These are phyloP conservation scores for Trametes polyzona DNA, from an alignment of 1,284 basidiomycete species.

Conservation along the genomic window DNA sequence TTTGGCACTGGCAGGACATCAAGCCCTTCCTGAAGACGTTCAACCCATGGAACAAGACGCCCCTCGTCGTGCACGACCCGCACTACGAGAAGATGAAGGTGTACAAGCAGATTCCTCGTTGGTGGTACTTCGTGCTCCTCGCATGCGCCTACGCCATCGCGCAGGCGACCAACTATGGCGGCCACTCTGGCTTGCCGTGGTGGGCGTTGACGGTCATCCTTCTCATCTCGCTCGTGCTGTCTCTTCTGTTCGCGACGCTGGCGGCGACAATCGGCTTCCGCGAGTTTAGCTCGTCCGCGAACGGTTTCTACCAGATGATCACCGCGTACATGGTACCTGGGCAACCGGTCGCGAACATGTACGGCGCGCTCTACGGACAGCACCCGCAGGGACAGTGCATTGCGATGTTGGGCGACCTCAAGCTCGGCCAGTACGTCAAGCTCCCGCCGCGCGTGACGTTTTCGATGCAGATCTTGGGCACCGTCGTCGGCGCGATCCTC, in stretches of 20 bases:
- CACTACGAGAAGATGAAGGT: slow-evolving; percentile 63
- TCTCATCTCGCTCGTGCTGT: slow-evolving; percentile 57
- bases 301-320: slow-evolving; percentile 39
- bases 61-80: slow-evolving; percentile 32
- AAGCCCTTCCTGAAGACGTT: slow-evolving; percentile 36
- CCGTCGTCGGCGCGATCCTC: slow-evolving; percentile 42
- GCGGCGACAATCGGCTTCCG: slow-evolving; percentile 54
- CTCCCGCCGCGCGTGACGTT: slow-evolving; percentile 67
- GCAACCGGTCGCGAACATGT: slow-evolving; percentile 54
- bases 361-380: slow-evolving; percentile 52
- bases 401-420: slow-evolving; percentile 51
- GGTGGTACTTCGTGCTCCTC: slow-evolving; percentile 60
- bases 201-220: slow-evolving; percentile 50
- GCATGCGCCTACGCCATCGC: slow-evolving; percentile 50
- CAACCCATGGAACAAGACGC: slow-evolving; percentile 36
- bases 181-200: slow-evolving; percentile 56
- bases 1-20: slow-evolving; percentile 45
- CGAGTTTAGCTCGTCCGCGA: slow-evolving; percentile 34
- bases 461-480: slow-evolving; percentile 57
- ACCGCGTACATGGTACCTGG: slow-evolving; percentile 47
- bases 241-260: slow-evolving; percentile 47
- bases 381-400: slow-evolving; percentile 46
- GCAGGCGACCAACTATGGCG: slow-evolving; percentile 52
- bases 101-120: slow-evolving; percentile 62
- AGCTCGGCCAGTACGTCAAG: slow-evolving; percentile 59